These are phyloP conservation scores for Spathaspora passalidarum DNA, from an alignment of 805 yeast genomes.

Conservation along the genomic window DNA sequence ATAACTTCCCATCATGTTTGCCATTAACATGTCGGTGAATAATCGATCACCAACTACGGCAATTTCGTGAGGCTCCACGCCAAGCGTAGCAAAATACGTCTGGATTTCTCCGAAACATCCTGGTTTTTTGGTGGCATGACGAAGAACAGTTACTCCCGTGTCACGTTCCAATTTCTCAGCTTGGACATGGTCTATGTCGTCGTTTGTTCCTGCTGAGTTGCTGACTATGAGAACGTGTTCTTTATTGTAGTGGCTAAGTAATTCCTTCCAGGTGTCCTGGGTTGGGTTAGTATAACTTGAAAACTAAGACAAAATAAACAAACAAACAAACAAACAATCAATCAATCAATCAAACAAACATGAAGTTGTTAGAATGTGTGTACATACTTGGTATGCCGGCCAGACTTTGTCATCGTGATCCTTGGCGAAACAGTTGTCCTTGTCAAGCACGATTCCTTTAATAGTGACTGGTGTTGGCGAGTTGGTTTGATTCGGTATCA, in stretches of 20 bases:
- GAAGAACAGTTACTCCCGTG: conserved; percentile 66
- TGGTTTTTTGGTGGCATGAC: conserved; percentile 77
- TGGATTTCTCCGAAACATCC: conserved; percentile 73
- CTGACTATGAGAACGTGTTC: conserved; percentile 73
- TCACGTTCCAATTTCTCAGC: conserved; percentile 60
- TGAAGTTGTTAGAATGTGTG: too few species aligned
- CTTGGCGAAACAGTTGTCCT: conserved; percentile 91
- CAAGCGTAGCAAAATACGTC: conserved; percentile 52
- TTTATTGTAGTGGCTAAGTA: conserved; percentile 57
- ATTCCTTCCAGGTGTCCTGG: conserved; percentile 47
- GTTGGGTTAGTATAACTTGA: conserved; percentile 5
- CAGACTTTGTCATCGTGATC: conserved; percentile 78
- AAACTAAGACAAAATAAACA: too few species aligned
- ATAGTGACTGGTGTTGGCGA: conserved; percentile 30
- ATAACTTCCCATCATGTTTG: conserved; percentile 85
- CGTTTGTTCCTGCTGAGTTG: conserved; percentile 89
- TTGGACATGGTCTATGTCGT: conserved; percentile 57
- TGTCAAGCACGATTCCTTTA: conserved; percentile 82
- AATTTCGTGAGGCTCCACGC: conserved; percentile 56
- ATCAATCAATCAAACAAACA: too few species aligned
- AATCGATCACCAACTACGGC: conserved; percentile 89
- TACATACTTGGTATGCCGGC: conserved; percentile 57
- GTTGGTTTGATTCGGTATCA: conserved; percentile 23
- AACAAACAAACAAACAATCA: not conserved
- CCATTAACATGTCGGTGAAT: conserved; percentile 90